Percentiles rank a stretch among this genome's conserved stretches.
Evolutionary conservation across 371 early-diverging fungal genomes (phyloP).

Genomic region (Rhizomucor pusillus): DNA sequence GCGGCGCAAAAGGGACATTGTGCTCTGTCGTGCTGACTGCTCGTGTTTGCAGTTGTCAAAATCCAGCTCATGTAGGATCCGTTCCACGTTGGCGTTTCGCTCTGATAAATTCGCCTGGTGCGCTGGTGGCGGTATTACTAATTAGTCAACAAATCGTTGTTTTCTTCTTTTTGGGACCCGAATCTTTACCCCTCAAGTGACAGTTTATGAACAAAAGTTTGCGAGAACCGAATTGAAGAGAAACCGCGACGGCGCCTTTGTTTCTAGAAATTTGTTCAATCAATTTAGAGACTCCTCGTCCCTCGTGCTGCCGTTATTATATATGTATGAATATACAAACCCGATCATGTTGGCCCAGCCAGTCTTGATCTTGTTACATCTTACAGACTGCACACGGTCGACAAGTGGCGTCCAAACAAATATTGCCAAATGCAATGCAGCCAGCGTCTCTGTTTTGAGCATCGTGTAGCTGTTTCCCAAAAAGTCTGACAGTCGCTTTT

Average conservation of each 20-base stretch:
- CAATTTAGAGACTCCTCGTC: not conserved
- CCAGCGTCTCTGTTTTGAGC: conserved; percentile 61
- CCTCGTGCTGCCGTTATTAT: too few species aligned
- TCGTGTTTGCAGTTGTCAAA: conserved; percentile 22
- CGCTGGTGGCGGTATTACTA: conserved; percentile 10
- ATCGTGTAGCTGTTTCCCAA: conserved; percentile 53
- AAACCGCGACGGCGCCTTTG: conserved; percentile 79
- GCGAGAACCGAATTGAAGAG: conserved; percentile 53
- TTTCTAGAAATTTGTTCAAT: too few species aligned
- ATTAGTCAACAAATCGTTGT: too few species aligned
- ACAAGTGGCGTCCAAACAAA: conserved; percentile 60
- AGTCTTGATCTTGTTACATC: conserved; percentile 33
- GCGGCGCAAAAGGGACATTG: conserved; percentile 7
- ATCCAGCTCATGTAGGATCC: conserved; percentile 34
- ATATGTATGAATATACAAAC: conserved; percentile 11
- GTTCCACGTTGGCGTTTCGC: conserved; percentile 38
- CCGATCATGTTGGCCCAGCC: conserved; percentile 41
- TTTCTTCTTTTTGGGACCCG: not conserved
- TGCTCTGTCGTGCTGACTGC: not conserved
- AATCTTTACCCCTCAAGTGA: conserved; percentile 67
- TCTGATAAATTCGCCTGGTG: conserved; percentile 32
- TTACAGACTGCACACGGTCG: conserved; percentile 46
- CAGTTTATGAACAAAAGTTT: conserved; percentile 71
- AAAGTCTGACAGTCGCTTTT: conserved; percentile 40
- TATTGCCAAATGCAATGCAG: conserved; percentile 67